Conservation (phyloP, 2,329 filamentous ascomycete species). For the Leptographium galeiforme region DNA sequence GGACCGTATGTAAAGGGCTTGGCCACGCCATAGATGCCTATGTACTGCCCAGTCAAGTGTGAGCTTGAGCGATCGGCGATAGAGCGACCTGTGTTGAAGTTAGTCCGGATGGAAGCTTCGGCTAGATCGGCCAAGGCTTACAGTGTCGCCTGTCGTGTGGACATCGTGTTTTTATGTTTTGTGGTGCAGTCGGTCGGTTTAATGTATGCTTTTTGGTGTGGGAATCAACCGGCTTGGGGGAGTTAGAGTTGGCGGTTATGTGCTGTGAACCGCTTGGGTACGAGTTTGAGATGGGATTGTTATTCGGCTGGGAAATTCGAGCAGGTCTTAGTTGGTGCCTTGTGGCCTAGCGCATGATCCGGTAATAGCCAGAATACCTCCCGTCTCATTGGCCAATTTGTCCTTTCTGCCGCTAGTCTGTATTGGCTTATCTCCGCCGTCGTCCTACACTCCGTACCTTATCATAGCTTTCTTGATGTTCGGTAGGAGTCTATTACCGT, state of each 20-base stretch:
- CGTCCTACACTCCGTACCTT: too few relatives aligned
- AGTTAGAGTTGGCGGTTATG: not conserved
- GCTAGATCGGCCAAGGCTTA: not conserved
- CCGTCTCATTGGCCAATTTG: not conserved
- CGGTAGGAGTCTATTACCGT: too few relatives aligned
- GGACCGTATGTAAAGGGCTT: slow-evolving; percentile 88
- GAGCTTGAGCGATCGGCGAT: slow-evolving; percentile 85
- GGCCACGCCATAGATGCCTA: slow-evolving; percentile 83
- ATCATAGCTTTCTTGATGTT: too few relatives aligned
- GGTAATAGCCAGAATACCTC: not conserved
- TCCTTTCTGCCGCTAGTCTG: too few relatives aligned
- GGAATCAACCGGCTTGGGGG: not conserved
- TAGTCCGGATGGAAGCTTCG: not conserved
- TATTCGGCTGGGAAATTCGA: not conserved
- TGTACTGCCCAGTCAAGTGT: slow-evolving; percentile 93
- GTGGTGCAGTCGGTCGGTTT: not conserved
- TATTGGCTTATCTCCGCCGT: too few relatives aligned
- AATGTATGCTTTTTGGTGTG: not conserved
- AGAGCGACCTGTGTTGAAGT: slow-evolving; percentile 50
- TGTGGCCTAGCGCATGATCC: not conserved
- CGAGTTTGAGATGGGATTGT: not conserved
- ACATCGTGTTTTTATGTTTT: not conserved
- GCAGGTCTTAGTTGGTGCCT: not conserved
- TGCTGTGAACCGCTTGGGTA: not conserved
- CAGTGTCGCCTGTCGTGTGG: slow-evolving; percentile 1